Evolutionary conservation across 139 green algal species (phyloP).

Genomic region (Closterium sp.): DNA sequence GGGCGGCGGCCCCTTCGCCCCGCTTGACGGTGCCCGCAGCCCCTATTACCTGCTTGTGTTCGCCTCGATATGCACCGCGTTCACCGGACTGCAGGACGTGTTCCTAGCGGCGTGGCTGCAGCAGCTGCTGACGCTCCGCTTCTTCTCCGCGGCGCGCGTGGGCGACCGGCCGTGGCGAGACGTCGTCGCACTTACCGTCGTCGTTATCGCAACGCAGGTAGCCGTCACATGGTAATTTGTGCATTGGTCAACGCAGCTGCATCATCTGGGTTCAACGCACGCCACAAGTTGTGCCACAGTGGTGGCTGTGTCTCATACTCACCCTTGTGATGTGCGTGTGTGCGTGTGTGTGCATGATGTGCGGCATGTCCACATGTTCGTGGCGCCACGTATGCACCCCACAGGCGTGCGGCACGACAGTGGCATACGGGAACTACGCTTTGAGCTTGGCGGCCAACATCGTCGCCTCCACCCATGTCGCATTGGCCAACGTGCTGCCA

Average conservation of each 20-base stretch:
- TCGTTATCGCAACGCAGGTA: neutral
- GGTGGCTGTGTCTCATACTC: too few species aligned
- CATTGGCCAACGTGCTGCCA: neutral
- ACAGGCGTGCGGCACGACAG: neutral
- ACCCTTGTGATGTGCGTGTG: too few species aligned
- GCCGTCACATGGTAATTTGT: too few species aligned
- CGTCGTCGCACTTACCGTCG: neutral
- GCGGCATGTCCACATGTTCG: too few species aligned
- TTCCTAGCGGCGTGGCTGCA: slow-evolving; percentile 20
- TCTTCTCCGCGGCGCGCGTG: slow-evolving; percentile 1
- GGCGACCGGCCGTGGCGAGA: neutral
- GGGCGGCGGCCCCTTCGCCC: too few species aligned
- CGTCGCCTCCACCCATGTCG: neutral
- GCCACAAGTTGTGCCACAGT: too few species aligned
- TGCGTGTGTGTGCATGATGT: too few species aligned
- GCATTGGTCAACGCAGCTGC: too few species aligned
- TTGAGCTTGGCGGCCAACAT: neutral
- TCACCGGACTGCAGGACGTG: slow-evolving; percentile 41
- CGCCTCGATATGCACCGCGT: slow-evolving; percentile 7
- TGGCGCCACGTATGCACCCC: too few species aligned
- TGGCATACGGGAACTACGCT: neutral
- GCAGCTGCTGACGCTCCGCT: slow-evolving; percentile 11
- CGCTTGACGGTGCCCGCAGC: neutral
- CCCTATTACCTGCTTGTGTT: neutral
- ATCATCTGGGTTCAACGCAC: too few species aligned